phyloP scores from a whole-genome alignment of 805 yeast species.

The Starmerella vaccinii region DNA sequence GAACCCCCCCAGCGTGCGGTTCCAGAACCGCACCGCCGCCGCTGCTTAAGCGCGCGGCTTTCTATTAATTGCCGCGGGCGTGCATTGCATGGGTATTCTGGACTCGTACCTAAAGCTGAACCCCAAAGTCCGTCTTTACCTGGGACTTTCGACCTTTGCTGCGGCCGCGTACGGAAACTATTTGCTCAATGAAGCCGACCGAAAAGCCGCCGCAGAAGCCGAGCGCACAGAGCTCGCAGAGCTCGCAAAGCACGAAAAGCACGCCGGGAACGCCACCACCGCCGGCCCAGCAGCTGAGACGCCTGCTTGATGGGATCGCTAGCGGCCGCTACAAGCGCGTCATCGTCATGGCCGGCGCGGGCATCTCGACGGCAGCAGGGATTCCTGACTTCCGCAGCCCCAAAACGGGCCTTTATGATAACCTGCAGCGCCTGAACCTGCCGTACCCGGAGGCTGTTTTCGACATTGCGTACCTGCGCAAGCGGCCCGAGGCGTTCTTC shows the following conservation, averaged over 20 bases:
- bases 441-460: slow-evolving; percentile 96
- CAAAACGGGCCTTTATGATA: slow-evolving; percentile 67
- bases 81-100: slow-evolving; percentile 14
- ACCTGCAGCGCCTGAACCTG: slow-evolving; percentile 53
- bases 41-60: too few relatives aligned
- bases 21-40: background rate
- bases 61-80: background rate
- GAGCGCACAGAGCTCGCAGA: background rate
- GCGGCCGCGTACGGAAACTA: slow-evolving; percentile 24
- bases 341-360: slow-evolving; percentile 63
- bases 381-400: slow-evolving; percentile 95
- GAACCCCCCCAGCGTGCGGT: background rate
- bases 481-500: slow-evolving; percentile 75
- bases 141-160: slow-evolving; percentile 20
- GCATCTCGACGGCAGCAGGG: slow-evolving; percentile 86
- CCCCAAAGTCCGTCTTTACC: slow-evolving; percentile 21
- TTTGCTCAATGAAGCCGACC: slow-evolving; percentile 19
- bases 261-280: background rate
- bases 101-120: slow-evolving; percentile 20
- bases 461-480: slow-evolving; percentile 69
- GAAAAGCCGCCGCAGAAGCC: slow-evolving; percentile 16
- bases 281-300: background rate
- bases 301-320: slow-evolving; percentile 17
- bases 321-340: slow-evolving; percentile 24
- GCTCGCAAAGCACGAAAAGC: background rate